Percentiles rank a stretch among this genome's conserved stretches.
These are phyloP conservation scores for Tricladium varicosporioides DNA, from an alignment of 2,329 filamentous ascomycete species.

Conservation along the genomic window DNA sequence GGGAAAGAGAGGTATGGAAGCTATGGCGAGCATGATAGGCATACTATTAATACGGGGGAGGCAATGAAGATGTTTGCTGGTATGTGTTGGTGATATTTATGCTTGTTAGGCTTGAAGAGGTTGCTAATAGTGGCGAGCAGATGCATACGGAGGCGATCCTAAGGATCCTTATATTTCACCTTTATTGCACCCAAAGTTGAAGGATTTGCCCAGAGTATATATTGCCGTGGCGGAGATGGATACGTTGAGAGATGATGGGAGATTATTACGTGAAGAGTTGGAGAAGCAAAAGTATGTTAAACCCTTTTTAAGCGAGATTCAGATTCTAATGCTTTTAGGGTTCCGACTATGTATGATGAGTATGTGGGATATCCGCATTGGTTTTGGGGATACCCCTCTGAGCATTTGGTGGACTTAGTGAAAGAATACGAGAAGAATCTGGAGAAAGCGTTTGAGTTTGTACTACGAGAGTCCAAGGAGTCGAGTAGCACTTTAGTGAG, in stretches of 20 bases:
- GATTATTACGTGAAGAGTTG: constrained; percentile 31
- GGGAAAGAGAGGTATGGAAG: constrained; percentile 34
- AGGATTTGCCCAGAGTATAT: constrained; percentile 34
- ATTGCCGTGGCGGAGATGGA: constrained; percentile 33
- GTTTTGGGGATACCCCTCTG: constrained; percentile 37
- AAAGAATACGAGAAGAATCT: constrained; percentile 11
- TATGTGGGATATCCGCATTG: constrained; percentile 38
- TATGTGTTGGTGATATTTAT: constrained; percentile 2
- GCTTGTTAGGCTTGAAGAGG: background rate
- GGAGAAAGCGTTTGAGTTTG: constrained; percentile 16
- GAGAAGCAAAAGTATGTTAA: constrained; percentile 12
- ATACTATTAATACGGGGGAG: constrained; percentile 36
- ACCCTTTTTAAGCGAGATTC: background rate
- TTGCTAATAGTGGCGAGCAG: constrained; percentile 13
- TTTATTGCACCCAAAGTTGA: constrained; percentile 32
- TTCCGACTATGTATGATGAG: constrained; percentile 32
- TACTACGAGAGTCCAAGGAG: background rate
- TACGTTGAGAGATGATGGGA: constrained; percentile 36
- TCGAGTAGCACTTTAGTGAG: background rate
- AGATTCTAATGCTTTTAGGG: constrained; percentile 20
- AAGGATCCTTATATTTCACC: constrained; percentile 35
- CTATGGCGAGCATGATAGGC: constrained; percentile 36
- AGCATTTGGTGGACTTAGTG: constrained; percentile 9
- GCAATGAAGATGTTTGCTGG: constrained; percentile 36
- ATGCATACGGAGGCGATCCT: constrained; percentile 31